Evolutionary conservation across 805 yeast species (phyloP).

Genomic region (Nakazawaea pomicola): DNA sequence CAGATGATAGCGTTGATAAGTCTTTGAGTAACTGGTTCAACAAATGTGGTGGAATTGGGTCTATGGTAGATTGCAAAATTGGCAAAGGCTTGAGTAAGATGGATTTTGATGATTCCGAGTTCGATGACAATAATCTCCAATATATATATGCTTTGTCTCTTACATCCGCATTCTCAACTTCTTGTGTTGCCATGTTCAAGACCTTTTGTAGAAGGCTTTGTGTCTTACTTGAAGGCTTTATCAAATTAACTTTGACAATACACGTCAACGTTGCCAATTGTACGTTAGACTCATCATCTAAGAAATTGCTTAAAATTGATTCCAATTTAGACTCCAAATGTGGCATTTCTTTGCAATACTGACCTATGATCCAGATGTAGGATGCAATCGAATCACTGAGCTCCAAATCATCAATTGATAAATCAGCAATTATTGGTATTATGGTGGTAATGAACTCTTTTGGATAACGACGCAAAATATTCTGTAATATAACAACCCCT

Average conservation of each 20-base stretch:
- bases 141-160: slow-evolving; percentile 76
- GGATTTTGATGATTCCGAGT: slow-evolving; percentile 38
- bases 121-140: slow-evolving; percentile 67
- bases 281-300: slow-evolving; percentile 53
- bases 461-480: slow-evolving; percentile 63
- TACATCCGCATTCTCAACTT: slow-evolving; percentile 68
- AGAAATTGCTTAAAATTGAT: slow-evolving; percentile 44
- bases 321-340: slow-evolving; percentile 42
- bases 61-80: slow-evolving; percentile 65
- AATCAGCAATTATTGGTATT: slow-evolving; percentile 47
- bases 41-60: slow-evolving; percentile 62
- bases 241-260: slow-evolving; percentile 50
- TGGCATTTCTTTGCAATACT: slow-evolving; percentile 59
- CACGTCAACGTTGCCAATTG: slow-evolving; percentile 59
- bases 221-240: slow-evolving; percentile 26
- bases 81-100: slow-evolving; percentile 64
- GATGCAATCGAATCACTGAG: slow-evolving; percentile 49
- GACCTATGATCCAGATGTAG: slow-evolving; percentile 69
- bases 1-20: slow-evolving; percentile 80
- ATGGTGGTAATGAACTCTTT: slow-evolving; percentile 44
- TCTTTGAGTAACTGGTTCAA: slow-evolving; percentile 69
- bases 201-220: slow-evolving; percentile 49
- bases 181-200: slow-evolving; percentile 57
- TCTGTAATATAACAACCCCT: slow-evolving; percentile 56
- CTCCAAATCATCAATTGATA: slow-evolving; percentile 39